phyloP scores from a whole-genome alignment of 192 early-diverging fungal species.

The Geosiphon pyriformis region DNA sequence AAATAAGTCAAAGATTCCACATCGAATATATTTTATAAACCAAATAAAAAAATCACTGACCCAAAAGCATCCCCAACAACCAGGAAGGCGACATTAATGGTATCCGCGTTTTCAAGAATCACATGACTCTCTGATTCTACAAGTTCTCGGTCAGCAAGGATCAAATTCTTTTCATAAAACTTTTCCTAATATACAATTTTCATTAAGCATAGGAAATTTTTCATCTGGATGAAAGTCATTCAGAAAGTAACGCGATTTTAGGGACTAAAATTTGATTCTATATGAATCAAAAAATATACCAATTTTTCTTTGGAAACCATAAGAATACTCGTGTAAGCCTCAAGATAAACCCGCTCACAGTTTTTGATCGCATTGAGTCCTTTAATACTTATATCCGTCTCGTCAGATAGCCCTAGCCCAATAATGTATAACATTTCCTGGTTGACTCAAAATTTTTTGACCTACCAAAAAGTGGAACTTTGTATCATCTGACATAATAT shows the following conservation, averaged over 20 bases:
- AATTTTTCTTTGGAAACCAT: slow-evolving; percentile 76
- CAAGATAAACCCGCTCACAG: slow-evolving; percentile 87
- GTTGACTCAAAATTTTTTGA: neutral
- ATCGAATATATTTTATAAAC: neutral
- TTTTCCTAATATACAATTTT: slow-evolving; percentile 77
- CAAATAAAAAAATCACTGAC: slow-evolving; percentile 31
- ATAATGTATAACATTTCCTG: slow-evolving; percentile 72
- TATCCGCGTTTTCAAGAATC: slow-evolving; percentile 85
- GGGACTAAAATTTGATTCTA: too few species aligned
- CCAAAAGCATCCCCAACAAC: slow-evolving; percentile 97
- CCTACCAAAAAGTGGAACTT: too few species aligned
- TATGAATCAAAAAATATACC: too few species aligned
- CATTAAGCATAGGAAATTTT: too few species aligned
- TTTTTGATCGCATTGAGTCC: slow-evolving; percentile 88
- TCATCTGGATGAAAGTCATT: too few species aligned
- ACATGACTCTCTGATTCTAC: slow-evolving; percentile 88
- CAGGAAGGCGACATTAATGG: slow-evolving; percentile 86
- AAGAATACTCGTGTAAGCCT: slow-evolving; percentile 93
- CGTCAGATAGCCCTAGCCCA: slow-evolving; percentile 93
- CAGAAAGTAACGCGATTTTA: too few species aligned
- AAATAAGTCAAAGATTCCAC: neutral
- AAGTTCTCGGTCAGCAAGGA: slow-evolving; percentile 94
- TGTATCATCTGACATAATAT: too few species aligned
- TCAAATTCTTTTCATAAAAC: slow-evolving; percentile 81
- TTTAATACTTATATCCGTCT: slow-evolving; percentile 95